These are phyloP conservation scores for Pyrus communis DNA, from an alignment of 306 rosid species.

Conservation along the genomic window DNA sequence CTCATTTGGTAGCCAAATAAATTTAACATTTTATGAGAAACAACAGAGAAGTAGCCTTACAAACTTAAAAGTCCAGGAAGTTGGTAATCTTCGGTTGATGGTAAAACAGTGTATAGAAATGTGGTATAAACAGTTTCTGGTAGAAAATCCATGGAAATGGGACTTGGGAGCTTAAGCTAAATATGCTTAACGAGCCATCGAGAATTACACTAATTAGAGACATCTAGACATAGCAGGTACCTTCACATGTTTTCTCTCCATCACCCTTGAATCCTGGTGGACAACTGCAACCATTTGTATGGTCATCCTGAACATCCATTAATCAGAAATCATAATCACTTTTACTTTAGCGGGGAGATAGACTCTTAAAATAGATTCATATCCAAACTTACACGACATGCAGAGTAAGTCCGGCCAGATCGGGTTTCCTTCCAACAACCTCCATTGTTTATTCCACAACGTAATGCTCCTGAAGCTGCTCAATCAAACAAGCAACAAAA, in stretches of 20 bases:
- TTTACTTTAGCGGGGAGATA: background rate
- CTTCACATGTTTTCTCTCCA: slow-evolving; percentile 69
- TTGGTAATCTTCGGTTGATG: background rate
- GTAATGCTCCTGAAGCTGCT: slow-evolving; percentile 76
- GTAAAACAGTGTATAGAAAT: background rate
- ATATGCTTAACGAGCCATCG: background rate
- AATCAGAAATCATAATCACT: background rate
- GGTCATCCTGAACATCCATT: slow-evolving; percentile 51
- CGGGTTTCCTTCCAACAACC: slow-evolving; percentile 80
- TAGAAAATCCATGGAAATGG: background rate
- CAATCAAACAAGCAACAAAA: slow-evolving; percentile 6
- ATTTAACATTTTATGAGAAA: background rate
- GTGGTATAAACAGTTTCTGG: background rate
- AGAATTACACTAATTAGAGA: background rate
- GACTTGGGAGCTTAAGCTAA: background rate
- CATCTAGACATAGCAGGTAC: slow-evolving; percentile 32
- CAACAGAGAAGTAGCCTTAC: background rate
- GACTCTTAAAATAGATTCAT: background rate
- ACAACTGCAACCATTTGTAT: slow-evolving; percentile 66
- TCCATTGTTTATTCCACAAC: slow-evolving; percentile 78
- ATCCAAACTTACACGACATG: slow-evolving; percentile 60
- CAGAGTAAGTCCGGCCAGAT: slow-evolving; percentile 57
- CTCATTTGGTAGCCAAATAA: background rate
- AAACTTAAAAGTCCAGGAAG: background rate
- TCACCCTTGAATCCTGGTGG: slow-evolving; percentile 89